Base-by-base conservation (phyloP, 805 yeast species). In the Metschnikowia colocasiae region DNA sequence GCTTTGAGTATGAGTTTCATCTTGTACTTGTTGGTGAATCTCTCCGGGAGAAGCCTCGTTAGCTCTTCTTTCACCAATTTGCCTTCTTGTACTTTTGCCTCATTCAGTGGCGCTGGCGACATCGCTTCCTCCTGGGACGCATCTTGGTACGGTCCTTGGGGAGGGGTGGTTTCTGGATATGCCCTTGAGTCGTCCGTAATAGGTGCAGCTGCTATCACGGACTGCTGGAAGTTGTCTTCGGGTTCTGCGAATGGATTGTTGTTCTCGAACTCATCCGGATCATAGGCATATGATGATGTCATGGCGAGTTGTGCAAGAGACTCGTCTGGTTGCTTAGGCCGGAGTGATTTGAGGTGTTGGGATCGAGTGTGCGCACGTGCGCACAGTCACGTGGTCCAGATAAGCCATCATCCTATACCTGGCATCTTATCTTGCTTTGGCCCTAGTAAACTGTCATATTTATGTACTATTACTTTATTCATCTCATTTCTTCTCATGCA, bases 1-100 rank as follows among this genome's bases (percentile, higher is more conserved):
- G 79, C 85, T 2, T 78, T 76, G 3, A 92, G 82, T 44, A 74
- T 79, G 27, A 87, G 73, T 1, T 59, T 58, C 35, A 92, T 51
- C 43, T 55, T 61, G 51, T 74, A 76, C 45, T 67, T 64, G 25
- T 63, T 63, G 42, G 73, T 66, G 50, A 71, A 68, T 52, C 83
- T 59, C 54, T 80, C 84, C 1, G 84, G 84, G 10, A 80, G 50
- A 43, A 74, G 68, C 52, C 62, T 67, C 46, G 71, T 69, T 32
- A 79, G 54, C 47, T 78, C 81, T 6, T 62, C 61, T 16, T 66
- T 70, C 1, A 73, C 64, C 7, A 76, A 65, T 16, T 39, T 27
- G 10, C 42, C 42, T 8, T 39, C 42, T 27, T 48, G 40, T 26
- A 52, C 53, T 19, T 37, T 35, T 29, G 23, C 8, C 12, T 8